Base-by-base conservation (phyloP, 2,329 filamentous ascomycete species). In the Cephalotrichum gorgonifer region DNA sequence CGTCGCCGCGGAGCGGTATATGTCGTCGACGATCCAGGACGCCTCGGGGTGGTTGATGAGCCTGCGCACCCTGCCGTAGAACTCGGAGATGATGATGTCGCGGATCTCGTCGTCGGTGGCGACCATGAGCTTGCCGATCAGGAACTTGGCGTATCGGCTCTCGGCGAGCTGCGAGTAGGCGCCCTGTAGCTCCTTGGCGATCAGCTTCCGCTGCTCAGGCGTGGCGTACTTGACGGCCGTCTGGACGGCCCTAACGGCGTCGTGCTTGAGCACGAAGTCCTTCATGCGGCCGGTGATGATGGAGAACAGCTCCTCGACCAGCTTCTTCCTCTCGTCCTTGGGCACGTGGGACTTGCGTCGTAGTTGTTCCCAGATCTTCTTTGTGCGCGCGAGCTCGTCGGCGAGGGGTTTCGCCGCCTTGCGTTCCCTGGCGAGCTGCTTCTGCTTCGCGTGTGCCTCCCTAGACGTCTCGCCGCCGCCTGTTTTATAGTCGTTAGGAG, bases 201-300 rank as follows among this genome's bases (percentile, higher is more conserved):
- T 96, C 70, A 84, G 80, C 66, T 84, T 87, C 61, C 88, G 79
- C 69, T 96, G 90, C 52, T 86, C 84, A 49, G 81, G 74, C 43
- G 85, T 94, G 44, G 88, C 86, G 68, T 98, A 98, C 68, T 98
- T 98, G 68, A 98, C 80, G 33, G 91, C 93, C 12, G 90, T 96
- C 70, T 98, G 93, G 25, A 98, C 86, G 39, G 95, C 89, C 57
- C 93, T 81, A n/a, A 95, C 91, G 31, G 89, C 88, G 64, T 98
- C 93, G 66, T 98, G 93, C 78, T 98, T 98, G 70, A 98, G 86
- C 20, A 96, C 91, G 57, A 97, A 95, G 54, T 97, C 93, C 67
- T 88, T 88, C 59, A 97, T 86, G 51, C 86, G 81, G 48, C 90
- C 91, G 23, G 87, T 93, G 59, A 96, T 86, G 60, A 98, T 95